Conservation (phyloP, 73 alveolate genomes). For the Stentor coeruleus region DNA sequence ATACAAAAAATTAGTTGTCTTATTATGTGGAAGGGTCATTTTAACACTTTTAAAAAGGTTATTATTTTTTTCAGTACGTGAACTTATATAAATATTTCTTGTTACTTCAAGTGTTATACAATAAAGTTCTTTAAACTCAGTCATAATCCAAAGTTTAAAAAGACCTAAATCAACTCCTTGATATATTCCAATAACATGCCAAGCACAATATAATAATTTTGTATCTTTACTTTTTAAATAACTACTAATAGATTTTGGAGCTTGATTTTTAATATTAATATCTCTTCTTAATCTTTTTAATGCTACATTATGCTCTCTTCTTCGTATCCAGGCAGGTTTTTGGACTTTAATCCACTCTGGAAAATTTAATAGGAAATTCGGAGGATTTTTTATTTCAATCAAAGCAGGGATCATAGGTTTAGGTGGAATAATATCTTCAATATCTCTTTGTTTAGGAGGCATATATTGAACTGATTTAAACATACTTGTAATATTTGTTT, state of each 20-base stretch:
- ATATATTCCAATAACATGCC: conserved; percentile 56
- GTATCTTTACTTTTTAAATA: conserved; percentile 65
- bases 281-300: conserved; percentile 48
- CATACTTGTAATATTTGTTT: background rate
- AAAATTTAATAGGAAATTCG: conserved; percentile 67
- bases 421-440: background rate
- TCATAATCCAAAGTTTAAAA: conserved; percentile 48
- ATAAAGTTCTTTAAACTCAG: conserved; percentile 32
- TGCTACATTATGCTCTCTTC: conserved; percentile 45
- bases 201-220: conserved; percentile 48
- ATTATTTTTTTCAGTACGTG: conserved; percentile 30
- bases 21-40: conserved; percentile 78
- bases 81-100: conserved; percentile 42
- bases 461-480: background rate
- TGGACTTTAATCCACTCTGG: conserved; percentile 75
- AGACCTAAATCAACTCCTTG: conserved; percentile 51
- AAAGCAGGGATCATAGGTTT: conserved; percentile 12
- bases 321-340: conserved; percentile 80
- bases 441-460: conserved; percentile 8
- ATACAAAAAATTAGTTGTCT: conserved; percentile 65
- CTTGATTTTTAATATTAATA: conserved; percentile 27
- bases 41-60: conserved; percentile 61
- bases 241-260: conserved; percentile 36
- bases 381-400: conserved; percentile 49
- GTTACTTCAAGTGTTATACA: conserved; percentile 42